These are phyloP conservation scores for Annulohypoxylon moriforme DNA, from an alignment of 495 filamentous ascomycete genomes.

Conservation along the genomic window DNA sequence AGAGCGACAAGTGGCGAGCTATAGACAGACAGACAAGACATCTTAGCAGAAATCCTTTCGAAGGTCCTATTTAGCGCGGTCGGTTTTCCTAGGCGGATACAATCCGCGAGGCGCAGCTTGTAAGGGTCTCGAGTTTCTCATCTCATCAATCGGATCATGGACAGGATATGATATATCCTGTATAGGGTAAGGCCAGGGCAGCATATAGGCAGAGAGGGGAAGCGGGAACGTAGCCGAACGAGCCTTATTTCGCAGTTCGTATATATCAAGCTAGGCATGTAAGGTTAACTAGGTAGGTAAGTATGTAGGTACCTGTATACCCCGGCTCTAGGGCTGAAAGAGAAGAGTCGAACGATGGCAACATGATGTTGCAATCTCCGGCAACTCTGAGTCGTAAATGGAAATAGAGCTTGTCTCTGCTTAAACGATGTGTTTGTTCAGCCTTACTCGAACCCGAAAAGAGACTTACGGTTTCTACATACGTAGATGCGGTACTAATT, in stretches of 20 bases:
- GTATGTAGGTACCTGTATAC: too few species aligned
- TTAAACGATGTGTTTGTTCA: slow-evolving; percentile 24
- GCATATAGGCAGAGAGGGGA: not conserved
- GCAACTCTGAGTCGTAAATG: not conserved
- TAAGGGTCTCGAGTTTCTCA: not conserved
- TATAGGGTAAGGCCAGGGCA: not conserved
- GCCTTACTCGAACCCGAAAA: slow-evolving; percentile 19
- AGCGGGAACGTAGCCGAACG: not conserved
- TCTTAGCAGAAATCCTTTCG: not conserved
- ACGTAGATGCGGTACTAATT: not conserved
- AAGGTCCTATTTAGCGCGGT: not conserved
- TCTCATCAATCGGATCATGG: slow-evolving; percentile 4
- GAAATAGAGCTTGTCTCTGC: slow-evolving; percentile 2
- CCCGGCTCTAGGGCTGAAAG: slow-evolving; percentile 3
- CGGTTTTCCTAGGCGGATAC: not conserved
- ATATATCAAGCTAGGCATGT: too few species aligned
- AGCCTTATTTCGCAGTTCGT: not conserved
- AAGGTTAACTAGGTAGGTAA: too few species aligned
- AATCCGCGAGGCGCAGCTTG: slow-evolving; percentile 6
- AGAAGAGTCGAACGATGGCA: slow-evolving; percentile 15
- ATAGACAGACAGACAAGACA: too few species aligned
- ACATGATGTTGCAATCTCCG: slow-evolving; percentile 33
- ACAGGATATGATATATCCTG: not conserved
- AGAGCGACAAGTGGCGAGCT: not conserved
- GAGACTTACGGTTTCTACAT: slow-evolving; percentile 1